Evolutionary conservation across 345 rosid genomes (phyloP).

Genomic region (Brassica incana): DNA sequence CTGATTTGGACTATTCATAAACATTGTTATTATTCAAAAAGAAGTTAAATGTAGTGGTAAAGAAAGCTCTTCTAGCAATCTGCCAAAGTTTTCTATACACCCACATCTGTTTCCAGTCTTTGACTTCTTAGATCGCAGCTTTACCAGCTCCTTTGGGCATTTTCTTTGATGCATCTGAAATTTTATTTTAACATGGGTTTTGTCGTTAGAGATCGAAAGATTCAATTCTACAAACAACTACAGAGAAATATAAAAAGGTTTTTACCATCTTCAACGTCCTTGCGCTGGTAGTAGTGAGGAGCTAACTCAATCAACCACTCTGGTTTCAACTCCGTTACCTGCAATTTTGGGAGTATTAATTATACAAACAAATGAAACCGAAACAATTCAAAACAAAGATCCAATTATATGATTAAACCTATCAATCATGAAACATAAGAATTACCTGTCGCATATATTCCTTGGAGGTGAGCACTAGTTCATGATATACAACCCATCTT

Average conservation of each 20-base stretch:
- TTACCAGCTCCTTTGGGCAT: slow-evolving; percentile 67
- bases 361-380: slow-evolving; percentile 25
- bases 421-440: slow-evolving; percentile 3
- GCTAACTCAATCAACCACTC: slow-evolving; percentile 99
- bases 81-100: slow-evolving; percentile 18
- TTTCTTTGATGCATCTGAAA: slow-evolving; percentile 76
- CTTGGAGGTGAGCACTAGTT: slow-evolving; percentile 87
- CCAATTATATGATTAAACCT: neutral
- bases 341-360: slow-evolving; percentile 9
- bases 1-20: slow-evolving; percentile 3
- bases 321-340: slow-evolving; percentile 96
- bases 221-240: neutral
- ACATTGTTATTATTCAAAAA: slow-evolving; percentile 9
- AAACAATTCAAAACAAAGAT: neutral
- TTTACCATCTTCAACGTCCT: slow-evolving; percentile 96
- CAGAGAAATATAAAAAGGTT: slow-evolving; percentile 22
- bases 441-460: slow-evolving; percentile 89
- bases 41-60: neutral
- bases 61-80: slow-evolving; percentile 27
- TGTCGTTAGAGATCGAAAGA: neutral
- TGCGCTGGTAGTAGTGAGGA: slow-evolving; percentile 89
- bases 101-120: slow-evolving; percentile 8
- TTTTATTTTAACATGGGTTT: neutral
- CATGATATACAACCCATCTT: slow-evolving; percentile 93
- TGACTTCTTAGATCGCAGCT: slow-evolving; percentile 36